Conservation (phyloP, 208 protist genomes). For the Angomonas ambiguus region DNA sequence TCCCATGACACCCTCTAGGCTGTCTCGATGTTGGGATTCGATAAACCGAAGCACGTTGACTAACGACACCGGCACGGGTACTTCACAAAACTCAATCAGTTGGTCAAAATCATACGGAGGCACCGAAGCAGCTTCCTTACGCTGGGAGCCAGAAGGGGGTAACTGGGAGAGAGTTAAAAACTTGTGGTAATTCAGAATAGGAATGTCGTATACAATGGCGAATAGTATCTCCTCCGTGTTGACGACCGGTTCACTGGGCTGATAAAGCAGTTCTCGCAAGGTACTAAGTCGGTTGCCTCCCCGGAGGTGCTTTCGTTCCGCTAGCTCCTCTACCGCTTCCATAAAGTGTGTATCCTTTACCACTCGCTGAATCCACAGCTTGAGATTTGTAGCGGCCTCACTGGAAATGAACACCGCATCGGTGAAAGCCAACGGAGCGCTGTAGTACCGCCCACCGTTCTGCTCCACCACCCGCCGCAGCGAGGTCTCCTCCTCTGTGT, state of each 20-base stretch:
- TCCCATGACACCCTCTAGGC: background rate
- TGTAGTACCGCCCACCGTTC: conserved; percentile 42
- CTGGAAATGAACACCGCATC: conserved; percentile 52
- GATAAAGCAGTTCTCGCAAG: background rate
- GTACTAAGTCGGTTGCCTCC: too few relatives aligned
- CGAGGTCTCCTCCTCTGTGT: conserved; percentile 32
- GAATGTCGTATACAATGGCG: conserved; percentile 58
- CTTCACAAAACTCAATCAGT: background rate
- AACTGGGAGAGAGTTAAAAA: conserved; percentile 42
- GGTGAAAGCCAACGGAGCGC: conserved; percentile 27
- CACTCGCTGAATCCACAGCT: conserved; percentile 1
- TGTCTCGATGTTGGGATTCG: background rate
- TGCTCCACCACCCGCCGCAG: conserved; percentile 33
- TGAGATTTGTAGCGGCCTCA: conserved; percentile 31
- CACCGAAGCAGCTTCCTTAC: background rate
- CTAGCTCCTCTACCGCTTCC: background rate
- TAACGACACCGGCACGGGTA: background rate
- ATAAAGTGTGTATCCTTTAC: background rate
- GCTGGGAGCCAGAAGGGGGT: too few relatives aligned
- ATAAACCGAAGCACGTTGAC: background rate
- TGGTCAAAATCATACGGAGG: background rate
- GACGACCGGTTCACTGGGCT: background rate
- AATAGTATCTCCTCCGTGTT: conserved; percentile 50
- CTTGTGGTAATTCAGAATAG: conserved; percentile 54
- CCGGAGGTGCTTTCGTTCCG: background rate